Evolutionary conservation across 2,329 filamentous ascomycete species (phyloP), one percentile per base, ranked within the genome.

Genomic region (Xenosphaeropsis pyriputrescens): DNA sequence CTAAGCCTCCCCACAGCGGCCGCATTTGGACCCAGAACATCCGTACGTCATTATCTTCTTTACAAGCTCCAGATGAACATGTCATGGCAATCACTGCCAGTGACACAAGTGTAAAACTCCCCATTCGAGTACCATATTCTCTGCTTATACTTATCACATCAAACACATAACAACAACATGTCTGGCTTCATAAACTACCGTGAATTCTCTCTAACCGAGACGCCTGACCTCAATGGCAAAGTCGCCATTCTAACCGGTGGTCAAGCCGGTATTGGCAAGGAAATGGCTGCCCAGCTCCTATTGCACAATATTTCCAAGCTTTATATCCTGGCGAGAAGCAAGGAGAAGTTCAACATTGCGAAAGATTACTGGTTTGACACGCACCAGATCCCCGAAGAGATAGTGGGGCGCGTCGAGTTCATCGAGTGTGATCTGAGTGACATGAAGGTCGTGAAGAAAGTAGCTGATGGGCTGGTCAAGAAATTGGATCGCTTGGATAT

Each of bases 241-340:
- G 72, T 88, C 35, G 82, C 79, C 47, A 79, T 91, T 46, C 70
- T 91, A 31, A 91, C 84, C 0, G 84, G 84, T 34, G 84, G 84
- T 36, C 85, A 80, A 6, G 68, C 84, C 47, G 84, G 84, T 26
- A 65, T 91, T 6, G 84, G 84, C 34, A 46, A 49, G 46, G 55
- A 56, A 37, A 53, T 55, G 34, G 51, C 46, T 13, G 41, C 50
- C 2, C 49, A 55, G 34, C 44, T 57, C 14, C 53, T 58, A 13
- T 36, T 49, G n/a, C 48, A 57, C 37, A 43, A 43, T 8, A 50
- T 53, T 31, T 31, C 47, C 14, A 53, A 49, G 18, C 44, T 54
- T 16, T 52, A 51, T 36, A 41, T 58, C 34, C 29, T 58, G 37
- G 51, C 48, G 12, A 46, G 52, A 35, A 50, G 38, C 36, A 40